Conservation (phyloP, 345 rosid genomes). For the Gossypium arboreum region DNA sequence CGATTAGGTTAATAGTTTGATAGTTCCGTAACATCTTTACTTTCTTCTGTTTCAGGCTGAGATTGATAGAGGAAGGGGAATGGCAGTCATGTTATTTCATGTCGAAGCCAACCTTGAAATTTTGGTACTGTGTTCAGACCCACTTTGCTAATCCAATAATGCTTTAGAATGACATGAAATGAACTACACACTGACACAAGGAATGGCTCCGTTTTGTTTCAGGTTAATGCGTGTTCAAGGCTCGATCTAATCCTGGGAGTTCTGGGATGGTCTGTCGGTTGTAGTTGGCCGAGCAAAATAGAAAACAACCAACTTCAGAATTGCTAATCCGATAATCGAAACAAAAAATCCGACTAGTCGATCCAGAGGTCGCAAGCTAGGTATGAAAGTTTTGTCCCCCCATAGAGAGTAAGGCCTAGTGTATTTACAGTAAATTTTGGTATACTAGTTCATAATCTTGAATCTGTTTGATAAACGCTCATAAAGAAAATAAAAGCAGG, state of each 20-base stretch:
- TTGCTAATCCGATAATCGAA: conserved; percentile 37
- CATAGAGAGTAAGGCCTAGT: background rate
- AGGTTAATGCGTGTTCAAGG: conserved; percentile 76
- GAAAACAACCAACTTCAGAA: conserved; percentile 49
- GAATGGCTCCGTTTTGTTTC: conserved; percentile 7
- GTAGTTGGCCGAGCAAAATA: conserved; percentile 77
- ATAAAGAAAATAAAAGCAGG: conserved; percentile 32
- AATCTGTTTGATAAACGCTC: conserved; percentile 32
- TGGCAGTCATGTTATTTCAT: conserved; percentile 90
- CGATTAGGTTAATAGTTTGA: background rate
- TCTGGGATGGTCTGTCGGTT: conserved; percentile 90
- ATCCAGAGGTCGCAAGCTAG: conserved; percentile 33
- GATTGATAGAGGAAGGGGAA: conserved; percentile 84
- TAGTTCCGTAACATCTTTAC: conserved; percentile 11
- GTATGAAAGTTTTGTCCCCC: conserved; percentile 51
- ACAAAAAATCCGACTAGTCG: conserved; percentile 11
- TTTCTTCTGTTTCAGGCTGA: conserved; percentile 54
- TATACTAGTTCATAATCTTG: conserved; percentile 17
- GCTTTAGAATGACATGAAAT: background rate
- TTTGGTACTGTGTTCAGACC: conserved; percentile 46
- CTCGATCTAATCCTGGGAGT: conserved; percentile 82
- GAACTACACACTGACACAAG: conserved; percentile 7
- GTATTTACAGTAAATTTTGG: conserved; percentile 18
- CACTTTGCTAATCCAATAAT: background rate
- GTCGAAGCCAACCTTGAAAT: conserved; percentile 67